Evolutionary conservation across 1,139 yeast genomes (phyloP).

Genomic region (Suhomyces bribrorum): DNA sequence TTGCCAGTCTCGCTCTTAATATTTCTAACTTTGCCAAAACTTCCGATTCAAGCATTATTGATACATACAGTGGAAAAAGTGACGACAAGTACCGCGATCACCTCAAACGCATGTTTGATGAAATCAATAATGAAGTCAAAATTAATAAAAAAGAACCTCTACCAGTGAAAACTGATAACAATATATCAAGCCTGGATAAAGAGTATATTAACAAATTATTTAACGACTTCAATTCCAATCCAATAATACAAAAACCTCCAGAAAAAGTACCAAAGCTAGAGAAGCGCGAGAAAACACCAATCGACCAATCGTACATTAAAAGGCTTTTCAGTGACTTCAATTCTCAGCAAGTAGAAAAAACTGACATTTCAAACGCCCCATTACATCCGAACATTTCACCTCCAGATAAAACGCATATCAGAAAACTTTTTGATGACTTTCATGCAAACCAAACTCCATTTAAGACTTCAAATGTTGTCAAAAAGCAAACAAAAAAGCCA

Average conservation of each 20-base stretch:
- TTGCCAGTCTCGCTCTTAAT: slow-evolving; percentile 50
- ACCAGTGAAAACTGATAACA: slow-evolving; percentile 2
- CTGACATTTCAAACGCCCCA: too few relatives aligned
- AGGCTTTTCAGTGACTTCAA: slow-evolving; percentile 12
- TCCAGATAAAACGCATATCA: neutral
- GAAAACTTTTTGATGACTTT: slow-evolving; percentile 1
- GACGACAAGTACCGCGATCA: slow-evolving; percentile 11
- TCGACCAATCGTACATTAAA: slow-evolving; percentile 6
- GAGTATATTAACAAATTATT: slow-evolving; percentile 24
- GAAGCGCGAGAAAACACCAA: slow-evolving; percentile 4
- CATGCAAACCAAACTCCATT: neutral
- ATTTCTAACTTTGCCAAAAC: slow-evolving; percentile 55
- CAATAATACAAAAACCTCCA: too few relatives aligned
- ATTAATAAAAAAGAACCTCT: slow-evolving; percentile 2
- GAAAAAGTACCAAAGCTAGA: slow-evolving; percentile 2
- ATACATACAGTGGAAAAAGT: slow-evolving; percentile 42
- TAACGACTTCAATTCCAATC: slow-evolving; percentile 20
- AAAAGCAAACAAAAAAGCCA: neutral
- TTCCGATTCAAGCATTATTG: slow-evolving; percentile 45
- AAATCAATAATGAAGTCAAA: slow-evolving; percentile 15
- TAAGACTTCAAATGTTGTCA: neutral
- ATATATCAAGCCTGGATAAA: slow-evolving; percentile 14
- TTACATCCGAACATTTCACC: neutral
- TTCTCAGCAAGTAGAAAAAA: slow-evolving; percentile 1
- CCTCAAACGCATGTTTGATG: slow-evolving; percentile 24